Evolutionary conservation across 2,329 filamentous ascomycete genomes (phyloP).

Genomic region (Hymenoscyphus albidus): DNA sequence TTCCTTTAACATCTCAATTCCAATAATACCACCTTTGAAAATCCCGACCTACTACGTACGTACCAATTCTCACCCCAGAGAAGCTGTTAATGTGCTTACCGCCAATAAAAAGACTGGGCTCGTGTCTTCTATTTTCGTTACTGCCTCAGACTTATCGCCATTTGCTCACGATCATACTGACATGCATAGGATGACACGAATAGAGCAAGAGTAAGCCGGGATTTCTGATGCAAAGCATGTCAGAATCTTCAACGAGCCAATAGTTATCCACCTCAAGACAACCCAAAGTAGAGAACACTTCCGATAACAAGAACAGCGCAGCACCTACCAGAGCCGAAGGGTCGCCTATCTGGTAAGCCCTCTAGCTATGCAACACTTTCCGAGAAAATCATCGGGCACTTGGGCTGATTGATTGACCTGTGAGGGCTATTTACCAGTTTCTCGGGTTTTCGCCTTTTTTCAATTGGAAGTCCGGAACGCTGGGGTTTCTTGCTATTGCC

Average conservation of each 20-base stretch:
- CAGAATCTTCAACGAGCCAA: constrained; percentile 1
- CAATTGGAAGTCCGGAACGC: not conserved
- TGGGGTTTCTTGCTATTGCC: not conserved
- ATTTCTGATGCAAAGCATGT: not conserved
- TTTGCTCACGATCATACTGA: not conserved
- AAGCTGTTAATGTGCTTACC: not conserved
- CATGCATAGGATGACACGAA: constrained; percentile 1
- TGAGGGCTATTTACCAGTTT: not conserved
- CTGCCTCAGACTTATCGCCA: not conserved
- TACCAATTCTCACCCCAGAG: not conserved
- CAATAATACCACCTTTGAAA: not conserved
- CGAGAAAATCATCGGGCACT: not conserved
- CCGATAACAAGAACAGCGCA: not conserved
- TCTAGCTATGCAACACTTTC: not conserved
- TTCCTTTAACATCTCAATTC: not conserved
- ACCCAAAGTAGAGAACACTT: not conserved
- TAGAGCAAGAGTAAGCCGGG: not conserved
- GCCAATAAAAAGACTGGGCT: not conserved
- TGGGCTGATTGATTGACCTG: not conserved
- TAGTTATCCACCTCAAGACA: not conserved
- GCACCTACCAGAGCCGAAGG: not conserved
- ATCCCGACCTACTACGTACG: not conserved
- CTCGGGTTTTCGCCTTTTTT: not conserved
- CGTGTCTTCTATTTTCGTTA: not conserved
- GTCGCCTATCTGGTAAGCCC: not conserved